Evolutionary conservation across 176 grass and related monocot species (phyloP).

Genomic region (Oryza glumipatula): DNA sequence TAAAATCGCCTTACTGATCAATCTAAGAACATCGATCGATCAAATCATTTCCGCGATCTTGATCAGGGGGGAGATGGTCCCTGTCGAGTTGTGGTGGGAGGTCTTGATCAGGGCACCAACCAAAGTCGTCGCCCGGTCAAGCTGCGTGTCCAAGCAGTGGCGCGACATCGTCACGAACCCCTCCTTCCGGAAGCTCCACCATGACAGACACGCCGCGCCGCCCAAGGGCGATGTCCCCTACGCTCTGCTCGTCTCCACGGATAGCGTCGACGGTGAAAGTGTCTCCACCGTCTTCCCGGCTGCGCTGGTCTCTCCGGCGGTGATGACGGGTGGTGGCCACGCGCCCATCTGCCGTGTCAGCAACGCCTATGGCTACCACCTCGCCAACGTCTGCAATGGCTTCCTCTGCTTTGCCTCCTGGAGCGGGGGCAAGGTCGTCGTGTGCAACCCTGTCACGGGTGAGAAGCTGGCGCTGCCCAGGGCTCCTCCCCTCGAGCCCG

Average conservation of each 20-base stretch:
- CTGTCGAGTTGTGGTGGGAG: too few species aligned
- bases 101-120: too few species aligned
- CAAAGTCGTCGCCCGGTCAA: background rate
- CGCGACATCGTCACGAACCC: background rate
- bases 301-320: background rate
- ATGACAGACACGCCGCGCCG: background rate
- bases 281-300: background rate
- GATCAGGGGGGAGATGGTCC: too few species aligned
- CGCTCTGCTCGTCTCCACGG: background rate
- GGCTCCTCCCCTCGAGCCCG: background rate
- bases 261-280: background rate
- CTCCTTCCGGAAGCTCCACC: background rate
- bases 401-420: background rate
- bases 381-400: background rate
- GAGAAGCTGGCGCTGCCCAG: background rate
- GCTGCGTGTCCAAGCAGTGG: background rate
- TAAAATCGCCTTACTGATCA: too few species aligned
- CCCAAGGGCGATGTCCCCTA: background rate
- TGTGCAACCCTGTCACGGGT: constrained; percentile 9
- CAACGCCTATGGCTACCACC: background rate
- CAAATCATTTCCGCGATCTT: too few species aligned
- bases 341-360: background rate
- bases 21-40: too few species aligned
- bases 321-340: background rate
- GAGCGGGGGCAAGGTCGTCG: background rate